Evolutionary conservation across 192 early-diverging fungal genomes (phyloP).

Genomic region (Coemansia sp.): DNA sequence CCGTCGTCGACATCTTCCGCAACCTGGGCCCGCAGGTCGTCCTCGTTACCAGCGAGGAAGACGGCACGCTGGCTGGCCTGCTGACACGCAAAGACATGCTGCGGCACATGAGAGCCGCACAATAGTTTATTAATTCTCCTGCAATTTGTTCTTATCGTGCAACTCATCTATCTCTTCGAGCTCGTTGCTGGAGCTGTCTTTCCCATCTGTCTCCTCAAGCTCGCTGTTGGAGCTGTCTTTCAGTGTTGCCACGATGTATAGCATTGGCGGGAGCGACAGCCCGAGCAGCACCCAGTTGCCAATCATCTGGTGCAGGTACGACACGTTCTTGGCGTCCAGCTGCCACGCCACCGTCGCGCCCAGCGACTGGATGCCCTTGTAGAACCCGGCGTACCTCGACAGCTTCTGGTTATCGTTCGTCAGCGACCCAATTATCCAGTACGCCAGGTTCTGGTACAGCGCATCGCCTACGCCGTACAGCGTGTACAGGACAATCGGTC

Average conservation of each 20-base stretch:
- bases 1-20: slow-evolving; percentile 76
- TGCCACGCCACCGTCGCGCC: slow-evolving; percentile 67
- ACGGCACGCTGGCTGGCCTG: slow-evolving; percentile 61
- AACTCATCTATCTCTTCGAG: no score
- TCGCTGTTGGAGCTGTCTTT: slow-evolving; percentile 44
- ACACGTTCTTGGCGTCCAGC: slow-evolving; percentile 55
- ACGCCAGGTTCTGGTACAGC: slow-evolving; percentile 69
- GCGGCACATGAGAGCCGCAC: slow-evolving; percentile 10
- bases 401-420: slow-evolving; percentile 70
- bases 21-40: slow-evolving; percentile 76
- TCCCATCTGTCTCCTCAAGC: background rate
- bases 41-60: slow-evolving; percentile 59
- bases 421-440: slow-evolving; percentile 83
- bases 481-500: slow-evolving; percentile 63
- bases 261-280: slow-evolving; percentile 51
- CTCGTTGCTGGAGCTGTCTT: no score
- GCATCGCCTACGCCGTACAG: slow-evolving; percentile 73
- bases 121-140: no score
- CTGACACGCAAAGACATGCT: slow-evolving; percentile 76
- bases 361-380: slow-evolving; percentile 81
- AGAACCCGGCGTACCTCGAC: slow-evolving; percentile 73
- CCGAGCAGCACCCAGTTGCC: slow-evolving; percentile 56
- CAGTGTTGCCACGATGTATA: slow-evolving; percentile 48
- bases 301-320: slow-evolving; percentile 54
- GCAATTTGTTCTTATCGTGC: no score